Base-by-base conservation (phyloP, 2,329 filamentous ascomycete species). In the Colletotrichum gloeosporioides region DNA sequence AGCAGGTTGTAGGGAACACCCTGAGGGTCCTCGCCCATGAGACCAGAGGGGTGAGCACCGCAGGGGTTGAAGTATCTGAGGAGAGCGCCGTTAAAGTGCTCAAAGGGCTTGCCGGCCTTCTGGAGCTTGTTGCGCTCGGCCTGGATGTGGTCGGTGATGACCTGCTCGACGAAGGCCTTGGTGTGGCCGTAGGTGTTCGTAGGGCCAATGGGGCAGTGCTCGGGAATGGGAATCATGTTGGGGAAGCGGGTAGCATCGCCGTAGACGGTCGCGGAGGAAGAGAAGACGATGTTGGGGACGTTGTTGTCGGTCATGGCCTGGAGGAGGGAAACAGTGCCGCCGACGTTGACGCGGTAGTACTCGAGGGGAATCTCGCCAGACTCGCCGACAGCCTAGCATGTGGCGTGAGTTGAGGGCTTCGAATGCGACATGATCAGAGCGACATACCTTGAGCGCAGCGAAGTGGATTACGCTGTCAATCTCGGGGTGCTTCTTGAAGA, bases 381-480 rank as follows among this genome's bases (percentile, higher is more conserved):
- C 88, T 99, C 96, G 83, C 97, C 97, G 77, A 99, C 97, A 63
- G 98, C 96, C 95, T 98, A n/a, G 1, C 13, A 15, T 39, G 15
- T 15, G 44, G 6, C 36, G 32, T 76, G 39, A 76, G 70, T 65
- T 25, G 2, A 18, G 13, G 2, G 12, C 6, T 6, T 32, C 32
- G 4, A 1, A 27, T 27, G 18, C 25, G 25, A 69, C 10, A 29
- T 4, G 15, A 6, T 6, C 31, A 31, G 18, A 31, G 49, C n/a
- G 10, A 81, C 87, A 81, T 86, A 94, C 95, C 94, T 99, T 99
- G 80, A 99, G 91, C 29, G 97, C 97, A 78, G 97, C 98, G 84
- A 99, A 99, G 90, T 99, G 97, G 82, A 99, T 99, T 79, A 99
- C 97, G 84, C 95, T 98, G 90, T 98, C 96, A 83, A 99, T 98